Conservation (phyloP, 1,284 basidiomycete species). For the Ceratobasidium sp. region DNA sequence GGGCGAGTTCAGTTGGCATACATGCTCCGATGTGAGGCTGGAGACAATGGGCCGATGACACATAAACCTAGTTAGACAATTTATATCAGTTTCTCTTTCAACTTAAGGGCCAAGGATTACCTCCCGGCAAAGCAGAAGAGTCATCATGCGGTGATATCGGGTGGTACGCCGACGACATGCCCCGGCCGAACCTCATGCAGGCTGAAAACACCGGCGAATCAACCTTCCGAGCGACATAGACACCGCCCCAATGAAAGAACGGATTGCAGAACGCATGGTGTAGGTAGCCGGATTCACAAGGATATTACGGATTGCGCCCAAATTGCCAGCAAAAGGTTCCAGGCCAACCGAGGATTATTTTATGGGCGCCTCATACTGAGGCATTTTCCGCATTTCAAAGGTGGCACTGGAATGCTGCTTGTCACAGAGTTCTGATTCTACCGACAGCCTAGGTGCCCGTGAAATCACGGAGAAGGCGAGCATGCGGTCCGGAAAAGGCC, state of each 20-base stretch:
- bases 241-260: neutral
- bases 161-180: neutral
- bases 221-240: neutral
- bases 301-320: neutral
- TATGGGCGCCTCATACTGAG: neutral
- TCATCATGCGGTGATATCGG: neutral
- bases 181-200: neutral
- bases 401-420: neutral
- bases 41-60: neutral
- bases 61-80: neutral
- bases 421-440: neutral
- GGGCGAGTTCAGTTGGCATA: neutral
- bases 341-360: neutral
- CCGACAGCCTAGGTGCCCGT: neutral
- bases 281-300: slow-evolving; percentile 14
- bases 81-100: too few species aligned
- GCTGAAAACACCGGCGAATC: neutral
- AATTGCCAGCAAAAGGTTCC: neutral
- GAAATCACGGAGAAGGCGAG: neutral
- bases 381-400: neutral
- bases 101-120: too few species aligned
- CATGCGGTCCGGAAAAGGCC: slow-evolving; percentile 6
- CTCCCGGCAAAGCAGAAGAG: too few species aligned
- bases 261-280: neutral
- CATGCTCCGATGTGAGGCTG: neutral